A percentile compares a stretch with the other conserved stretches of the same genome.
These are phyloP conservation scores for Mariannaea elegans DNA, from an alignment of 2,329 filamentous ascomycete species.

Conservation along the genomic window DNA sequence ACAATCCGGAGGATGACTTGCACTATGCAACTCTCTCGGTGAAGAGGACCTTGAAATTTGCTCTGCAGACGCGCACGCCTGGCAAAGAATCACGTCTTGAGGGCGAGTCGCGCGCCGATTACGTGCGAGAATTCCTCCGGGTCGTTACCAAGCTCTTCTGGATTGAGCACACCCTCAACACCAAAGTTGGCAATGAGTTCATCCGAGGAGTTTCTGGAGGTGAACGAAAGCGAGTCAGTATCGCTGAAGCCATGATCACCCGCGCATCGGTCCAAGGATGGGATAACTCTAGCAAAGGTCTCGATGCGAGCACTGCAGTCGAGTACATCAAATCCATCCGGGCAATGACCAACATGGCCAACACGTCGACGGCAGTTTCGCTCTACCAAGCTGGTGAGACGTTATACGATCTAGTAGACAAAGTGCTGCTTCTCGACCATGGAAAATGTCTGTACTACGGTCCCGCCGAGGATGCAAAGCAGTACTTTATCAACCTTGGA, in stretches of 20 bases:
- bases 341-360: conserved; percentile 74
- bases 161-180: conserved; percentile 75
- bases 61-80: conserved; percentile 71
- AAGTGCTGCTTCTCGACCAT: conserved; percentile 77
- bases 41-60: conserved; percentile 72
- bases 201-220: conserved; percentile 71
- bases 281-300: conserved; percentile 78
- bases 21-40: conserved; percentile 77
- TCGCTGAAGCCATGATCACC: conserved; percentile 72
- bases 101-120: conserved; percentile 66
- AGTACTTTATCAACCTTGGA: conserved; percentile 76
- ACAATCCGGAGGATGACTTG: conserved; percentile 73
- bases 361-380: conserved; percentile 75
- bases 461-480: conserved; percentile 66
- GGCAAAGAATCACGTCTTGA: conserved; percentile 58
- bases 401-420: conserved; percentile 75
- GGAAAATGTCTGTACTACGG: conserved; percentile 80
- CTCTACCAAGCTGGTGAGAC: conserved; percentile 75
- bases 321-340: conserved; percentile 74
- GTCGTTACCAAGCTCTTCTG: conserved; percentile 77
- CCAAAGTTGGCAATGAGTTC: conserved; percentile 74
- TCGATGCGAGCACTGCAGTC: conserved; percentile 77
- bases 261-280: conserved; percentile 73
- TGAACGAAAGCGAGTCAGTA: conserved; percentile 78
- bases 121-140: conserved; percentile 61